A percentile compares a stretch with the other conserved stretches of the same genome.
phyloP scores from a whole-genome alignment of 371 early-diverging fungal species.

The Mortierella sp. region DNA sequence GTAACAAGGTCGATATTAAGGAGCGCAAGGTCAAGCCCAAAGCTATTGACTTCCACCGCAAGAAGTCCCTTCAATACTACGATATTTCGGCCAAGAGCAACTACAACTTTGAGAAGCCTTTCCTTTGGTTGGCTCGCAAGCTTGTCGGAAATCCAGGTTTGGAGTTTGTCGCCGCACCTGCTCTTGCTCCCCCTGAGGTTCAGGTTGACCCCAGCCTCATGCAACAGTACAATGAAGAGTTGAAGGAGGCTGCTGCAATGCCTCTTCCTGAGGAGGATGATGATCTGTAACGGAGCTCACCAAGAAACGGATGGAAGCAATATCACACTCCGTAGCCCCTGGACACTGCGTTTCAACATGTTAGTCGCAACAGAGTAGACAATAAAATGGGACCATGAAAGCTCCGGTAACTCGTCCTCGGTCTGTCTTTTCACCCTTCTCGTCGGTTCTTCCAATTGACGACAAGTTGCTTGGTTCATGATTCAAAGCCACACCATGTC shows the following conservation, averaged over 20 bases:
- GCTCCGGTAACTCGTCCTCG: neutral
- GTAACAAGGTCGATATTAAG: conserved; percentile 99
- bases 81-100: conserved; percentile 99
- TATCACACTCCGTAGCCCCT: neutral
- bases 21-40: conserved; percentile 99
- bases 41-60: conserved; percentile 99
- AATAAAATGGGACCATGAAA: neutral
- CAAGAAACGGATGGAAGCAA: neutral
- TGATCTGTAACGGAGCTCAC: conserved; percentile 58
- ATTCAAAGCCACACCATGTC: no score
- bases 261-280: conserved; percentile 94
- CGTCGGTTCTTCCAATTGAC: no score
- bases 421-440: no score
- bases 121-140: conserved; percentile 99
- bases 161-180: conserved; percentile 98
- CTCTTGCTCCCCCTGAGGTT: conserved; percentile 97
- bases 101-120: conserved; percentile 99
- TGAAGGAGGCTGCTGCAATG: conserved; percentile 77
- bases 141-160: conserved; percentile 93
- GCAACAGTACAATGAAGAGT: conserved; percentile 81
- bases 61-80: conserved; percentile 99
- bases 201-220: conserved; percentile 83
- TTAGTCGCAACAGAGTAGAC: no score
- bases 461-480: no score
- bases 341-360: no score